phyloP scores from a whole-genome alignment of 176 grass and related monocot species.

The Pontederia crassipes region DNA sequence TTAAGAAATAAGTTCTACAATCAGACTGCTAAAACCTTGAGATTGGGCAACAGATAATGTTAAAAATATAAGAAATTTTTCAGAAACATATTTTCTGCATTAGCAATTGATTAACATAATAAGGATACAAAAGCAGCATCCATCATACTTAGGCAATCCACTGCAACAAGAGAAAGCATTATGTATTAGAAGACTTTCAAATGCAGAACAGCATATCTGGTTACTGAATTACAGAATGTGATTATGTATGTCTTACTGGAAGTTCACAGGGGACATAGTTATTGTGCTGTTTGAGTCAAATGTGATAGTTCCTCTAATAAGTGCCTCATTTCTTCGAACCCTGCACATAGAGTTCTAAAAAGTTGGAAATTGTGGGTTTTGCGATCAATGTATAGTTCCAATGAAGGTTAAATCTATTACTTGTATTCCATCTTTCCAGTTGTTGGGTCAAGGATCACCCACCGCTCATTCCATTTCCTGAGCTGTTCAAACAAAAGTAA shows the following conservation, averaged over 20 bases:
- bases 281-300: conserved; percentile 95
- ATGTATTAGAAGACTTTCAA: conserved; percentile 2
- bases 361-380: conserved; percentile 10
- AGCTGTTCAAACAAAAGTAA: conserved; percentile 37
- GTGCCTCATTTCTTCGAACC: conserved; percentile 64
- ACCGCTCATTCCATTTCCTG: conserved; percentile 93
- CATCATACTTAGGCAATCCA: conserved; percentile 83
- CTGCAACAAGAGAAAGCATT: conserved; percentile 32
- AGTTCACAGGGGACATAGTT: conserved; percentile 86
- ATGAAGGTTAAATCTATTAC: conserved; percentile 27
- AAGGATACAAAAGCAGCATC: conserved; percentile 98
- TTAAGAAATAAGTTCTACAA: conserved; percentile 33
- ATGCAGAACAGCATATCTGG: neutral
- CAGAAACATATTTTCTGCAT: neutral
- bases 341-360: conserved; percentile 30
- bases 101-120: neutral
- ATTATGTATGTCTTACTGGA: conserved; percentile 61
- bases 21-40: too few species aligned
- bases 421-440: conserved; percentile 99
- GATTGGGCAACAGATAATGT: conserved; percentile 3
- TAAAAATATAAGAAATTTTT: conserved; percentile 11
- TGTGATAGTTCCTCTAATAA: conserved; percentile 63
- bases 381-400: neutral
- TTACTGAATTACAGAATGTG: neutral
- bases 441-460: conserved; percentile 85